Conservation (phyloP, 1,284 basidiomycete genomes). For the Rhizopogon parksii region DNA sequence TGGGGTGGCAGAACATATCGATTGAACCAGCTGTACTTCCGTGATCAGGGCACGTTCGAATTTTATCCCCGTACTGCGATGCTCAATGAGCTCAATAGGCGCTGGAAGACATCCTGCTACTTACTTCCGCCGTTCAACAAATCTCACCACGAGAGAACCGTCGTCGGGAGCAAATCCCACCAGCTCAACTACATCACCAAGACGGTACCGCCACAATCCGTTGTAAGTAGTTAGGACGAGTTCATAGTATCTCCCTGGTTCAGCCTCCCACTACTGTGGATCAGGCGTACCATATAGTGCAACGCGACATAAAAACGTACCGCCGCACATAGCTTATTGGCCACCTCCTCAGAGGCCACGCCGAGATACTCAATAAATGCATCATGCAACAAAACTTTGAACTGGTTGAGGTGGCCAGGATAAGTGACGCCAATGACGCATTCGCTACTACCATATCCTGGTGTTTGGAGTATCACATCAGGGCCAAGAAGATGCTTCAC, state of each 20-base stretch:
- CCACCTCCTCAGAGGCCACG: constrained; percentile 5
- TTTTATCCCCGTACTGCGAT: constrained; percentile 10
- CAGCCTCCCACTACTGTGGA: constrained; percentile 14
- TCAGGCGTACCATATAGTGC: neutral
- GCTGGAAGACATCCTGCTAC: neutral
- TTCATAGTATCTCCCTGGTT: constrained; percentile 14
- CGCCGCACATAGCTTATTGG: constrained; percentile 12
- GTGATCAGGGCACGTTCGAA: constrained; percentile 4
- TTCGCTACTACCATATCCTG: constrained; percentile 12
- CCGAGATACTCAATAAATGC: constrained; percentile 17
- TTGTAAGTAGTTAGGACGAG: constrained; percentile 18
- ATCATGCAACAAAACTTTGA: neutral
- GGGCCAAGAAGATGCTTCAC: constrained; percentile 13
- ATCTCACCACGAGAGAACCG: constrained; percentile 10
- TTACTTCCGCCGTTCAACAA: constrained; percentile 13
- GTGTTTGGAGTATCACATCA: constrained; percentile 2
- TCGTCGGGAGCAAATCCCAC: constrained; percentile 16
- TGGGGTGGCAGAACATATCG: neutral
- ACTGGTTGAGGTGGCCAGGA: constrained; percentile 3
- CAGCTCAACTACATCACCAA: constrained; percentile 18
- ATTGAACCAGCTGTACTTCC: constrained; percentile 10
- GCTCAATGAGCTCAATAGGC: neutral
- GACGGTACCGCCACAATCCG: constrained; percentile 23
- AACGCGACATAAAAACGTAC: constrained; percentile 5
- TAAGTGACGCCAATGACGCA: neutral